These are phyloP conservation scores for Teunomyces panamensis DNA, from an alignment of 805 yeast species.

Conservation along the genomic window DNA sequence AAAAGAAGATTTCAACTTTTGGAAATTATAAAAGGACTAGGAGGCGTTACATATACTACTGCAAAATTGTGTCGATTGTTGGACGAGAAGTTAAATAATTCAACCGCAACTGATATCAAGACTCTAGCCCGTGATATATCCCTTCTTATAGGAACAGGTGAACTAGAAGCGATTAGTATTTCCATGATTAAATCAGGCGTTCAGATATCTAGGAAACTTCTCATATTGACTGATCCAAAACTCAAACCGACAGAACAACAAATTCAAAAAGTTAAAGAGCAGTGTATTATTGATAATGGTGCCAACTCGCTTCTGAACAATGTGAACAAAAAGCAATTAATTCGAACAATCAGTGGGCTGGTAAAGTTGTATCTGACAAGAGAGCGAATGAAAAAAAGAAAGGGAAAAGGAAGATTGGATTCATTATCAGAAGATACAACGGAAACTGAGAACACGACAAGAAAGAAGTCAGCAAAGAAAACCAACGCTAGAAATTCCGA, in stretches of 20 bases:
- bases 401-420: constrained; percentile 20
- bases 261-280: constrained; percentile 24
- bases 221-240: constrained; percentile 27
- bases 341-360: constrained; percentile 27
- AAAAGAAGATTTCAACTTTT: constrained; percentile 29
- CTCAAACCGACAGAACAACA: constrained; percentile 25
- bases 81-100: constrained; percentile 26
- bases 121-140: constrained; percentile 39
- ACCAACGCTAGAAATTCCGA: background rate
- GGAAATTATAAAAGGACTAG: constrained; percentile 29
- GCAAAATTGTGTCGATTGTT: constrained; percentile 30
- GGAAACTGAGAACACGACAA: constrained; percentile 4
- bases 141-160: constrained; percentile 18
- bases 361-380: constrained; percentile 13
- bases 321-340: background rate
- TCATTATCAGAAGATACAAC: constrained; percentile 12
- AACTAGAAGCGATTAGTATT: constrained; percentile 22
- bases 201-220: constrained; percentile 26
- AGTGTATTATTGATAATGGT: constrained; percentile 27
- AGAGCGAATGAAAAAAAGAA: constrained; percentile 4
- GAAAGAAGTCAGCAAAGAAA: constrained; percentile 8
- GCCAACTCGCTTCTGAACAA: constrained; percentile 9
- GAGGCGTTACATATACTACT: constrained; percentile 37
- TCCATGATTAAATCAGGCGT: constrained; percentile 25
- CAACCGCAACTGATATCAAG: constrained; percentile 35